These are phyloP conservation scores for Verticillium nonalfalfae DNA, from an alignment of 2,329 filamentous ascomycete species.

Conservation along the genomic window DNA sequence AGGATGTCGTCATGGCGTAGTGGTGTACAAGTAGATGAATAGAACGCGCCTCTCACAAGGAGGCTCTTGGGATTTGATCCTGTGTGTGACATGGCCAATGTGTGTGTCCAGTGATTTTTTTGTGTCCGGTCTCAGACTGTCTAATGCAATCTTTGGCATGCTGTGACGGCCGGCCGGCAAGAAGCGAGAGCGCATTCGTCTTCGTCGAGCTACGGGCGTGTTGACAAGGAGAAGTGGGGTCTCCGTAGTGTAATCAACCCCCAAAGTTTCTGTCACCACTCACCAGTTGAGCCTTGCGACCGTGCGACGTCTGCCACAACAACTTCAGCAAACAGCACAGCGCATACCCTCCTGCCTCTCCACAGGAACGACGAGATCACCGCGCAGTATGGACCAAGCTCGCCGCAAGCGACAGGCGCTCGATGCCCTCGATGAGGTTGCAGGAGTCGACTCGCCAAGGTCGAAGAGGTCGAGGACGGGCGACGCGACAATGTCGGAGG, in stretches of 20 bases:
- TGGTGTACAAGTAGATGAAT: background rate
- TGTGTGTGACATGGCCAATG: background rate
- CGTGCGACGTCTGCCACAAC: background rate
- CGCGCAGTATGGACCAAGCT: conserved; percentile 3
- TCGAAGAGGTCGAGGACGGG: conserved; percentile 52
- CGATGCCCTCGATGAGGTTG: conserved; percentile 52
- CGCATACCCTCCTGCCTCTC: background rate
- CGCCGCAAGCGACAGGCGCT: conserved; percentile 52
- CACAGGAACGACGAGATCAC: background rate
- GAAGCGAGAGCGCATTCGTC: background rate
- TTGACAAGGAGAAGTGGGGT: background rate
- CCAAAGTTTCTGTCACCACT: background rate
- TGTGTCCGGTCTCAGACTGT: too few relatives aligned
- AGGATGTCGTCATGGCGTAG: conserved; percentile 33
- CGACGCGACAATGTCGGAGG: conserved; percentile 26
- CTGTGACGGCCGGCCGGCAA: background rate
- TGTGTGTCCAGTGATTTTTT: too few relatives aligned
- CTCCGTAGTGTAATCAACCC: background rate
- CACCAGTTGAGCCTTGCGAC: background rate
- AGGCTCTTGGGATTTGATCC: background rate
- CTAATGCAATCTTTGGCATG: background rate
- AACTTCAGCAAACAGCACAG: background rate
- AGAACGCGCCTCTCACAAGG: background rate
- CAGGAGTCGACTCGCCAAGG: conserved; percentile 47
- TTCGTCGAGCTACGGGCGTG: background rate